Percentiles rank a stretch among this genome's conserved stretches.
These are phyloP conservation scores for Didymella glomerata DNA, from an alignment of 2,329 filamentous ascomycete genomes.

Conservation along the genomic window DNA sequence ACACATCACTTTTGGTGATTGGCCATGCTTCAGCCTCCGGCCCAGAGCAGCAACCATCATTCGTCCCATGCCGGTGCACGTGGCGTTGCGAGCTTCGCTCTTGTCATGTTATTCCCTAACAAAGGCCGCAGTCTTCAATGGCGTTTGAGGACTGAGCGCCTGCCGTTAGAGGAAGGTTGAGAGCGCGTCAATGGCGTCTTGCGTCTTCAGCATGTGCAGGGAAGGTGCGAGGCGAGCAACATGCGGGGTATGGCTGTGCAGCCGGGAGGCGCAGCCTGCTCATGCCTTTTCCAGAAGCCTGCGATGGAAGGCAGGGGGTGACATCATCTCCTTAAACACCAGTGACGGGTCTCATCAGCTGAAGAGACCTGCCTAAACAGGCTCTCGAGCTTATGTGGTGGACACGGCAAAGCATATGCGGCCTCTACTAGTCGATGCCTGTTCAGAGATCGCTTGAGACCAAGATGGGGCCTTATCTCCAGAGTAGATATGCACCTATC, in stretches of 20 bases:
- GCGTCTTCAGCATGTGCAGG: slow-evolving; percentile 3
- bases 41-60: slow-evolving; percentile 7
- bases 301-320: not conserved
- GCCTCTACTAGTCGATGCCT: not conserved
- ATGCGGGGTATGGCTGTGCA: slow-evolving; percentile 7
- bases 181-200: slow-evolving; percentile 13
- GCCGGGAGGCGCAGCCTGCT: not conserved
- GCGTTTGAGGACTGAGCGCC: slow-evolving; percentile 13
- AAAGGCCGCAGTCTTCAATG: slow-evolving; percentile 16
- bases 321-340: not conserved
- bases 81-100: slow-evolving; percentile 10
- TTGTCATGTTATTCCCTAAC: slow-evolving; percentile 11
- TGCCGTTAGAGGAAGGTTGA: slow-evolving; percentile 23
- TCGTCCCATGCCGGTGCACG: slow-evolving; percentile 8
- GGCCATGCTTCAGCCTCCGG: slow-evolving; percentile 12
- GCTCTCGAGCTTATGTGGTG: not conserved
- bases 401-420: not conserved
- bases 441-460: not conserved
- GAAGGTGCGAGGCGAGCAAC: not conserved
- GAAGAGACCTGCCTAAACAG: not conserved
- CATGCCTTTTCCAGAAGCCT: slow-evolving; percentile 1
- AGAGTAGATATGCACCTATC: slow-evolving; percentile 2
- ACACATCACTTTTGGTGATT: slow-evolving; percentile 19
- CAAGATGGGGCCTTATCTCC: slow-evolving; percentile 11
- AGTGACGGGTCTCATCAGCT: not conserved